These are phyloP conservation scores for Solidago caesia DNA, from an alignment of 129 eudicot genomes.

Conservation along the genomic window DNA sequence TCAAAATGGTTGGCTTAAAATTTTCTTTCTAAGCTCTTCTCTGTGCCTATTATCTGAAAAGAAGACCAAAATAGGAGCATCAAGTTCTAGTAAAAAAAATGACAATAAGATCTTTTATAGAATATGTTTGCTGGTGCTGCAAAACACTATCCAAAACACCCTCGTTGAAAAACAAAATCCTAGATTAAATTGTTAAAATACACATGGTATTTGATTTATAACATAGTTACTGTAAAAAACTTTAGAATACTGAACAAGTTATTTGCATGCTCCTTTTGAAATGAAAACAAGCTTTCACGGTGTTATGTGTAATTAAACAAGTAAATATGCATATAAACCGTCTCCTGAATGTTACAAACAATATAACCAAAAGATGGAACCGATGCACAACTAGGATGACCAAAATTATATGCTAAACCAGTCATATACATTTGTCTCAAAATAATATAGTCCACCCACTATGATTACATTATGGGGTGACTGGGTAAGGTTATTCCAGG, in stretches of 20 bases:
- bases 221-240: slow-evolving; percentile 3
- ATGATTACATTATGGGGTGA: background rate
- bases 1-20: slow-evolving; percentile 35
- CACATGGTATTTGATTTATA: background rate
- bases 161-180: background rate
- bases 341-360: background rate
- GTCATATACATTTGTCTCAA: no score
- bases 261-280: background rate
- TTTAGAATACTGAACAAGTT: background rate
- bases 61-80: slow-evolving; percentile 27
- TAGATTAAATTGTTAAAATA: background rate
- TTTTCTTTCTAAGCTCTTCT: slow-evolving; percentile 28
- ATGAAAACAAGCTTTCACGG: background rate
- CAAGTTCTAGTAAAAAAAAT: slow-evolving; percentile 20
- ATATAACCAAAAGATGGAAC: background rate
- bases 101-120: slow-evolving; percentile 4
- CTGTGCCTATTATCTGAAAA: slow-evolving; percentile 44
- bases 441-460: background rate
- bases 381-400: background rate
- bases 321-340: background rate
- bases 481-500: no score
- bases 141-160: background rate
- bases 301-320: slow-evolving; percentile 3
- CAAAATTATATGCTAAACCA: background rate
- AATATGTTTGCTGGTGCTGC: background rate